Conservation (phyloP, 371 early-diverging fungal species). For the Chytridiales sp. region DNA sequence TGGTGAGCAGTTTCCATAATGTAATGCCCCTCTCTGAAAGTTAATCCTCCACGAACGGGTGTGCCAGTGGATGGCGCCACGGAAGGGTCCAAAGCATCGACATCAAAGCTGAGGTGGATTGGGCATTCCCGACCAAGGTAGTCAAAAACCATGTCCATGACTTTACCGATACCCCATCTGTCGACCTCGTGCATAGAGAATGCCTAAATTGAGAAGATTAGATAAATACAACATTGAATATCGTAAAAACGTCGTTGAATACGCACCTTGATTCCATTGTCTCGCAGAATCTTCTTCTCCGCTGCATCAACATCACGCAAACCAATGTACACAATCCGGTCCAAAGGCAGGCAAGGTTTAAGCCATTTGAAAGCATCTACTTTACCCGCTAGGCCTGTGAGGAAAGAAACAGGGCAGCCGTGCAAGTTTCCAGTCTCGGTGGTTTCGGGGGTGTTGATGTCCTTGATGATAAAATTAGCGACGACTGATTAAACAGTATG, state of each 20-base stretch:
- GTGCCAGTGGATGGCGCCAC: slow-evolving; percentile 95
- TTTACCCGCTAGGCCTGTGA: slow-evolving; percentile 76
- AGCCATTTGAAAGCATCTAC: slow-evolving; percentile 82
- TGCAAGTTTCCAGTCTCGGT: slow-evolving; percentile 93
- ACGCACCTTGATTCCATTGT: slow-evolving; percentile 77
- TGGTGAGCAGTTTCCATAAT: slow-evolving; percentile 77
- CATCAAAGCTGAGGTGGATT: slow-evolving; percentile 92
- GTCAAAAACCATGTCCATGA: slow-evolving; percentile 93
- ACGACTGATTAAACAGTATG: slow-evolving; percentile 5
- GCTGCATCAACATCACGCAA: slow-evolving; percentile 89
- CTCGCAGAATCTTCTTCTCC: slow-evolving; percentile 79
- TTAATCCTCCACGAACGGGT: slow-evolving; percentile 94
- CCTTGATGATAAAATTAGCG: slow-evolving; percentile 47
- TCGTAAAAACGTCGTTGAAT: slow-evolving; percentile 4
- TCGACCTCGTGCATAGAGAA: slow-evolving; percentile 97
- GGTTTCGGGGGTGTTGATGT: slow-evolving; percentile 92
- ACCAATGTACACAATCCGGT: slow-evolving; percentile 92
- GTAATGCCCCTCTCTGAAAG: slow-evolving; percentile 60
- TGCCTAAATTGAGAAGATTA: slow-evolving; percentile 67
- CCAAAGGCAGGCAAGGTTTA: slow-evolving; percentile 68
- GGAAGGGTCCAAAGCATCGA: slow-evolving; percentile 93
- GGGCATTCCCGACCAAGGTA: slow-evolving; percentile 80
- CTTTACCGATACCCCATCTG: slow-evolving; percentile 87
- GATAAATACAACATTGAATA: not conserved
- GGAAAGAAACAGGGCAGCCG: slow-evolving; percentile 91